phyloP scores from a whole-genome alignment of 2,329 filamentous ascomycete species.

The Teratosphaeria epicoccoides region DNA sequence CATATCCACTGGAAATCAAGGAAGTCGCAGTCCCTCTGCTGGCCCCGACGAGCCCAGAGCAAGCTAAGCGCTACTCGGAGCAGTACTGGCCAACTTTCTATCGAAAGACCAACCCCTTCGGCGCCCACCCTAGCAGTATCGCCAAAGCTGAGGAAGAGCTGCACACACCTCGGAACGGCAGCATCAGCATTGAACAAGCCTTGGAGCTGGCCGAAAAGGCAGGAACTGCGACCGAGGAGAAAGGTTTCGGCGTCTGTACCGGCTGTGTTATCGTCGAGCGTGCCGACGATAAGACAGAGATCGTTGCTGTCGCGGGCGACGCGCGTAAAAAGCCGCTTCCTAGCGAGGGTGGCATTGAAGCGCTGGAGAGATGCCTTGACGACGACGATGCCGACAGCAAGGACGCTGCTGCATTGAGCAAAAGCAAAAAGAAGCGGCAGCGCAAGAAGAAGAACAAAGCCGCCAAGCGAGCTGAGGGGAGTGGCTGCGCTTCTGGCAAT shows the following conservation, averaged over 20 bases:
- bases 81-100: slow-evolving; percentile 80
- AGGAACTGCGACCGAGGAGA: slow-evolving; percentile 47
- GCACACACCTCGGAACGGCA: slow-evolving; percentile 24
- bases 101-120: slow-evolving; percentile 77
- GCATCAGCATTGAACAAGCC: slow-evolving; percentile 44
- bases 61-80: slow-evolving; percentile 63
- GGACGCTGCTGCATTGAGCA: neutral
- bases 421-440: slow-evolving; percentile 4
- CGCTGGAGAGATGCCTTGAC: slow-evolving; percentile 4
- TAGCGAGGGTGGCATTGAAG: slow-evolving; percentile 7
- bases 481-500: slow-evolving; percentile 45
- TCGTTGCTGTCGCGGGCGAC: slow-evolving; percentile 67
- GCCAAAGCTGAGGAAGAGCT: slow-evolving; percentile 60
- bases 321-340: slow-evolving; percentile 51
- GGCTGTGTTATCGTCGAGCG: slow-evolving; percentile 69
- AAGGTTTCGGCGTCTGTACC: slow-evolving; percentile 55
- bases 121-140: slow-evolving; percentile 68
- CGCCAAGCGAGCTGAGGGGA: slow-evolving; percentile 1
- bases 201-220: slow-evolving; percentile 57
- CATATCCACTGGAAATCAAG: slow-evolving; percentile 44
- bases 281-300: slow-evolving; percentile 33
- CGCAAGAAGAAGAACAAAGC: slow-evolving; percentile 5
- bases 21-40: slow-evolving; percentile 60
- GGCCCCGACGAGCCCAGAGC: slow-evolving; percentile 63
- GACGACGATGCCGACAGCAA: slow-evolving; percentile 9